These are phyloP conservation scores for Ophiostoma triangulosporum DNA, from an alignment of 2,329 filamentous ascomycete species.

Conservation along the genomic window DNA sequence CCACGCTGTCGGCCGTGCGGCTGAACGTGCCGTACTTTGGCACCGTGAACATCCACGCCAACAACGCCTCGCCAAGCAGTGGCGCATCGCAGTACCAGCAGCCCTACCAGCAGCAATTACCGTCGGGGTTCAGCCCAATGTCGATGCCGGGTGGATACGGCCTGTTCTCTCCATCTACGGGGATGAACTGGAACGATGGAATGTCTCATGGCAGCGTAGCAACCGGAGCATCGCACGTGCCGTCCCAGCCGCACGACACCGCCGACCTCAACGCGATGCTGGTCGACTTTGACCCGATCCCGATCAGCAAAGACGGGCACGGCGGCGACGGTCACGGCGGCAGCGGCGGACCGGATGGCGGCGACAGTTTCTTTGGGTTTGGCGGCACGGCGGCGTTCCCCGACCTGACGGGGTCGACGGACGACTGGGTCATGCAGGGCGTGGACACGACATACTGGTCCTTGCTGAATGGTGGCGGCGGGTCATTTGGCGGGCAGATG, in stretches of 20 bases:
- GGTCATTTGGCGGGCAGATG: constrained; percentile 9
- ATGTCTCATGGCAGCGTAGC: background rate
- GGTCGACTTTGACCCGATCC: constrained; percentile 13
- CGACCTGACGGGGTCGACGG: constrained; percentile 14
- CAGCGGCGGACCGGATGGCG: background rate
- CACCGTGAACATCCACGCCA: constrained; percentile 29
- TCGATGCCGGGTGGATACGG: background rate
- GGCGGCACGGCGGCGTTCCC: constrained; percentile 10
- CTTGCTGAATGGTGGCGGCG: constrained; percentile 12
- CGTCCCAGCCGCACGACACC: background rate
- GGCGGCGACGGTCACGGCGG: background rate
- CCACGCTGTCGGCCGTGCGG: constrained; percentile 17
- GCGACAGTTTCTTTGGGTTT: constrained; percentile 6
- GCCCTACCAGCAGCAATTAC: background rate
- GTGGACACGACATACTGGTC: constrained; percentile 16
- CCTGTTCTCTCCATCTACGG: background rate
- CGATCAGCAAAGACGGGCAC: background rate
- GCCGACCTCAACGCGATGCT: constrained; percentile 13
- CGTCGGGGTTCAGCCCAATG: background rate
- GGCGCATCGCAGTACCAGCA: background rate
- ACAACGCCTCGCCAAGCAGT: background rate
- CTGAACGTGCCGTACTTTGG: constrained; percentile 34
- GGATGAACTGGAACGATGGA: constrained; percentile 1
- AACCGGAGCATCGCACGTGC: background rate
- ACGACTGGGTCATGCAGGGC: constrained; percentile 17